Percentiles rank a stretch among this genome's conserved stretches.
These are phyloP conservation scores for Solanum okadae DNA, from an alignment of 257 asterid genomes.

Conservation along the genomic window DNA sequence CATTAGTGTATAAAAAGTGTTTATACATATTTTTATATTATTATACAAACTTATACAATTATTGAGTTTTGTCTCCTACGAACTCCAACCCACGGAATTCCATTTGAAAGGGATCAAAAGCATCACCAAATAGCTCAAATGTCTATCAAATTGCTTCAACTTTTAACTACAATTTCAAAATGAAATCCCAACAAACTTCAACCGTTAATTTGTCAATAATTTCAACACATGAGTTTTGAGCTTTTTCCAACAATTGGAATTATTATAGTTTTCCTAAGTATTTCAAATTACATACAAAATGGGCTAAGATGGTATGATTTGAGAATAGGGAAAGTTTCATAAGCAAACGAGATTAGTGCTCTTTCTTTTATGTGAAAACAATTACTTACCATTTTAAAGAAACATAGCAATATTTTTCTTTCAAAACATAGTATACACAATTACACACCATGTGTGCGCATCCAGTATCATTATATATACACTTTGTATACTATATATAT, in stretches of 20 bases:
- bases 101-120: neutral
- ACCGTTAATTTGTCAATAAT: neutral
- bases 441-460: neutral
- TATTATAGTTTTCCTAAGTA: neutral
- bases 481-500: too few relatives aligned
- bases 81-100: neutral
- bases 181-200: neutral
- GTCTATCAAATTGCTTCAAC: neutral
- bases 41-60: neutral
- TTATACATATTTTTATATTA: neutral
- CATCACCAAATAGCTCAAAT: neutral
- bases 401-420: too few relatives aligned
- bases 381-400: too few relatives aligned
- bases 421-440: neutral
- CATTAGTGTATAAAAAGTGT: neutral
- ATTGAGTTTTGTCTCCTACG: neutral
- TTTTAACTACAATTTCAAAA: neutral
- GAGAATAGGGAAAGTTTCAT: neutral
- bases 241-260: neutral
- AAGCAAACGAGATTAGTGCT: neutral
- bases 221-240: neutral
- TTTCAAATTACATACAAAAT: neutral
- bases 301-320: neutral
- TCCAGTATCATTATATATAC: neutral
- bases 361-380: neutral